A percentile compares a stretch with the other conserved stretches of the same genome.
These are phyloP conservation scores for Xylariaceae sp. DNA, from an alignment of 2,329 filamentous ascomycete species.

Conservation along the genomic window DNA sequence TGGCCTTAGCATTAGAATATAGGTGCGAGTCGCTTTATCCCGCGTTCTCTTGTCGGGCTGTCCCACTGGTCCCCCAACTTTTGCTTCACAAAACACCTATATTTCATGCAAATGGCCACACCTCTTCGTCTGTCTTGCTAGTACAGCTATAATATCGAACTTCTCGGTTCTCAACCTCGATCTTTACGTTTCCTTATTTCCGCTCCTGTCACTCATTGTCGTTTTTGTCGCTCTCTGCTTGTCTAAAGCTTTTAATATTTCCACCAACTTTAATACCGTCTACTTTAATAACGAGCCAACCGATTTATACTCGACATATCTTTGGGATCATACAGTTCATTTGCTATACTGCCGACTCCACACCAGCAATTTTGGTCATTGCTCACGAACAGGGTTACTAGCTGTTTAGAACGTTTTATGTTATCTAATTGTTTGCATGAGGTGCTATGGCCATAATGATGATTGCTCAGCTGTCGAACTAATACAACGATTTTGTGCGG, in stretches of 20 bases:
- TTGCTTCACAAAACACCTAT: conserved; percentile 31
- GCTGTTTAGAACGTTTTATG: conserved; percentile 13
- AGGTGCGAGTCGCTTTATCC: conserved; percentile 26
- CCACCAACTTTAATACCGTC: conserved; percentile 23
- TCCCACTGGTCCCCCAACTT: conserved; percentile 32
- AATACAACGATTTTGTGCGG: conserved; percentile 23
- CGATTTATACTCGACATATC: too few relatives aligned
- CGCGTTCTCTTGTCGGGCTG: conserved; percentile 31
- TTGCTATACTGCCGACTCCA: conserved; percentile 21
- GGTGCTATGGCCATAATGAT: conserved; percentile 33
- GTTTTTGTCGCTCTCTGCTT: conserved; percentile 20
- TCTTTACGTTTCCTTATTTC: conserved; percentile 18
- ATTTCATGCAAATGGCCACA: conserved; percentile 34
- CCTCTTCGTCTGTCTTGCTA: conserved; percentile 29
- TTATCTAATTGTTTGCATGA: conserved; percentile 18
- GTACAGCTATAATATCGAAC: conserved; percentile 33
- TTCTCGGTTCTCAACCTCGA: conserved; percentile 26
- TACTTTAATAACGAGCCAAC: conserved; percentile 23
- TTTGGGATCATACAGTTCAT: too few relatives aligned
- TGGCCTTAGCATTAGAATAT: conserved; percentile 35
- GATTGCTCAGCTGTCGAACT: conserved; percentile 24
- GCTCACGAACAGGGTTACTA: conserved; percentile 10
- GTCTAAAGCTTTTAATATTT: conserved; percentile 14
- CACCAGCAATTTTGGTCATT: conserved; percentile 6
- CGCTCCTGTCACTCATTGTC: conserved; percentile 31